Conservation (phyloP, 139 green algal genomes). For the Volvox africanus region DNA sequence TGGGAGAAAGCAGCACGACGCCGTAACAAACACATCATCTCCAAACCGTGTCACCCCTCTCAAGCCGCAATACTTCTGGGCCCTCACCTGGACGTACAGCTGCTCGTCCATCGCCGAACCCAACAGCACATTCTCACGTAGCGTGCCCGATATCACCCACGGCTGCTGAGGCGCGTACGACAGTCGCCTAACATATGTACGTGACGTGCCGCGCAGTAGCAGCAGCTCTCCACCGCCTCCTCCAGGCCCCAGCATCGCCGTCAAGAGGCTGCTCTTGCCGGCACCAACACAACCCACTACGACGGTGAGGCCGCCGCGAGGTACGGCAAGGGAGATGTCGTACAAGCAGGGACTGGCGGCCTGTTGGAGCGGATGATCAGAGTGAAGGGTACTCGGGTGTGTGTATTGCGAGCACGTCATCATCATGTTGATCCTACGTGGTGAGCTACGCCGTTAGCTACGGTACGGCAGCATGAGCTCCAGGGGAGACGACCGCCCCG, state of each 20-base stretch:
- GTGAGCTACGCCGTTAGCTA: no score
- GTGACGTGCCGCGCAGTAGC: constrained; percentile 10
- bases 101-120: constrained; percentile 51
- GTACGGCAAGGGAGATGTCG: constrained; percentile 63
- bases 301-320: constrained; percentile 68
- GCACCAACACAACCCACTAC: constrained; percentile 78
- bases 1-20: not conserved
- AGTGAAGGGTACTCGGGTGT: not conserved
- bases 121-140: constrained; percentile 79
- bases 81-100: constrained; percentile 58
- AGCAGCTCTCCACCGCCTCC: constrained; percentile 23
- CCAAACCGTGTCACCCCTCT: no score
- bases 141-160: constrained; percentile 72
- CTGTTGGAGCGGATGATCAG: not conserved
- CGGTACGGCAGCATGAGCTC: no score
- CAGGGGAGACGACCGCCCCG: no score
- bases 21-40: not conserved
- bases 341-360: constrained; percentile 44
- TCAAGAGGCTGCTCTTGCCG: constrained; percentile 83
- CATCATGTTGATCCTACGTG: no score
- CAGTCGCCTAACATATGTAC: constrained; percentile 1
- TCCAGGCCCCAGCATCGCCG: constrained; percentile 68
- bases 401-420: no score
- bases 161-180: constrained; percentile 76
- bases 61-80: not conserved